A percentile compares a stretch with the other conserved stretches of the same genome.
These are phyloP conservation scores for Diutina rugosa DNA, from an alignment of 1,139 yeast species.

Conservation along the genomic window DNA sequence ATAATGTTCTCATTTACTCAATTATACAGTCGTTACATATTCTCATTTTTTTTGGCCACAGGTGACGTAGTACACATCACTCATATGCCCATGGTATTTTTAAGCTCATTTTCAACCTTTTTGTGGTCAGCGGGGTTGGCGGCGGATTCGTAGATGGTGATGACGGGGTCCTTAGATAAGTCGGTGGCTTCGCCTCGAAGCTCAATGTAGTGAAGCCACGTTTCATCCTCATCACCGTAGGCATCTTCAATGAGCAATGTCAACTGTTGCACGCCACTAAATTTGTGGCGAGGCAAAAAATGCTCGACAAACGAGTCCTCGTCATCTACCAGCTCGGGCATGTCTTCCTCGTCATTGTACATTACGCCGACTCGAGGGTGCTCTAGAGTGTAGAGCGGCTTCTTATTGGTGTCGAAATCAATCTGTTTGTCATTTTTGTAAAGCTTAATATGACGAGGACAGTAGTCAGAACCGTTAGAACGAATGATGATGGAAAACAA, in stretches of 20 bases:
- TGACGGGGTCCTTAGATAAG: slow-evolving; percentile 52
- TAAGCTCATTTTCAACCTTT: slow-evolving; percentile 13
- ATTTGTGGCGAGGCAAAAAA: slow-evolving; percentile 59
- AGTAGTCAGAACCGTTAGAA: slow-evolving; percentile 45
- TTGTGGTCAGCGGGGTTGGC: slow-evolving; percentile 89
- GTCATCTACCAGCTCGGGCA: slow-evolving; percentile 17
- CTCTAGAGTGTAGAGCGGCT: slow-evolving; percentile 38
- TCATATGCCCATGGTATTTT: background rate
- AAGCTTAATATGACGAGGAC: slow-evolving; percentile 59
- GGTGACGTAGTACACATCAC: background rate
- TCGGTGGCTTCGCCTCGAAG: slow-evolving; percentile 69
- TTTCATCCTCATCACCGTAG: slow-evolving; percentile 33
- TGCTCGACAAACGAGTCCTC: slow-evolving; percentile 68
- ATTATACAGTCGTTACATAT: no score
- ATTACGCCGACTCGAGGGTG: slow-evolving; percentile 53
- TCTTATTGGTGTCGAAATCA: slow-evolving; percentile 54
- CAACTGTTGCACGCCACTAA: slow-evolving; percentile 58
- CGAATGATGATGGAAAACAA: slow-evolving; percentile 62
- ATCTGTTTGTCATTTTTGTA: slow-evolving; percentile 59
- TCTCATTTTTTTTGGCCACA: no score
- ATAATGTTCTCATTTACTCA: no score
- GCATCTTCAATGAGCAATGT: slow-evolving; percentile 58
- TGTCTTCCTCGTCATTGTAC: slow-evolving; percentile 20
- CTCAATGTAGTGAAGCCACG: slow-evolving; percentile 59
- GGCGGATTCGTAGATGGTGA: slow-evolving; percentile 75